Evolutionary conservation across 2,329 filamentous ascomycete species (phyloP).

Genomic region (Pseudomassariella vexata): DNA sequence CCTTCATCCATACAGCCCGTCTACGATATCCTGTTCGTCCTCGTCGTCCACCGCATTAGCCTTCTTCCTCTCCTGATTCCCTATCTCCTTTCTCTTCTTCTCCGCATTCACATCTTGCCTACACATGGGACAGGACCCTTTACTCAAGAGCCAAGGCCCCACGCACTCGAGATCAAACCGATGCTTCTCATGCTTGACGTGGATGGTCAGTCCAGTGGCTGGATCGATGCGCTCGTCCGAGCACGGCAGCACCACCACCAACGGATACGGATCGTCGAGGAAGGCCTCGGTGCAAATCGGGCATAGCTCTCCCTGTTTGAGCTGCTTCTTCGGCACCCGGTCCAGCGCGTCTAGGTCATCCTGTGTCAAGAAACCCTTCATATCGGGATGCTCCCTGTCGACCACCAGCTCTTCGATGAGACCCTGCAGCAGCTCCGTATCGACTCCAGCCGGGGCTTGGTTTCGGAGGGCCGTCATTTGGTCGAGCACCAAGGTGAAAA

Average conservation of each 20-base stretch:
- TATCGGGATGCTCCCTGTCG: constrained; percentile 44
- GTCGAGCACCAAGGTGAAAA: constrained; percentile 55
- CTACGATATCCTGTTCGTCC: constrained; percentile 46
- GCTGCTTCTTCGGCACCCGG: constrained; percentile 45
- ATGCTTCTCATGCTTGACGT: constrained; percentile 42
- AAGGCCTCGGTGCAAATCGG: constrained; percentile 59
- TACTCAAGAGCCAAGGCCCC: constrained; percentile 57
- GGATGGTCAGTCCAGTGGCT: too few species aligned
- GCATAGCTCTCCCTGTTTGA: constrained; percentile 48
- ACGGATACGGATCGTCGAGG: constrained; percentile 54
- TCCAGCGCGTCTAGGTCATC: constrained; percentile 55
- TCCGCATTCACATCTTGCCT: constrained; percentile 54
- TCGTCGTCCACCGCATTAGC: constrained; percentile 39
- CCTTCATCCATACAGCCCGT: constrained; percentile 39
- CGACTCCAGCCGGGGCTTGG: constrained; percentile 41
- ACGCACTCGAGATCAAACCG: constrained; percentile 64
- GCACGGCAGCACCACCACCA: constrained; percentile 61
- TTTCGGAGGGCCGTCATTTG: constrained; percentile 47
- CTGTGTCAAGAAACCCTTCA: constrained; percentile 53
- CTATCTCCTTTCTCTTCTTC: constrained; percentile 33
- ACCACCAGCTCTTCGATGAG: constrained; percentile 42
- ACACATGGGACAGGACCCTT: constrained; percentile 61
- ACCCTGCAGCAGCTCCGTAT: constrained; percentile 42
- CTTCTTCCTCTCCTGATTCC: too few species aligned
- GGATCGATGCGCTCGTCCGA: too few species aligned